Evolutionary conservation across 192 early-diverging fungal genomes (phyloP), one percentile per base, ranked within the genome.

Genomic region (Allomyces arbusculus): DNA sequence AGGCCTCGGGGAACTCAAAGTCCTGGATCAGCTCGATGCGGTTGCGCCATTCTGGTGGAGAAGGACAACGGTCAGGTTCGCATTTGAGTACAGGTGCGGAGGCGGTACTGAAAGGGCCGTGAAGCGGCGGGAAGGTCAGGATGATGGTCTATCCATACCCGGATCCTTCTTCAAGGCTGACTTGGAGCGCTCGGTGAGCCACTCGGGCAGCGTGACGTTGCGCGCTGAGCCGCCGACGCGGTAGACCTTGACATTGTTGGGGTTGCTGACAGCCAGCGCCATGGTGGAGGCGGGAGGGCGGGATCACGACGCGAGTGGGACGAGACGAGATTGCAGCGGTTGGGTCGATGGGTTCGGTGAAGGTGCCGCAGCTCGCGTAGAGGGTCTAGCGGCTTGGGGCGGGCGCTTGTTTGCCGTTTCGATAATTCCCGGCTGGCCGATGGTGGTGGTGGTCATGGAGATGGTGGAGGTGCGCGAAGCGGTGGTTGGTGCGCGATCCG

Each of bases 1-100:
- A 88, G 0, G 95, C 94, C 75, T 96, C 89, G 12, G 95, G 95
- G 68, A 99, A 99, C 73, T 91, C 89, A 72, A 98, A 98, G 72
- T 98, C 95, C 73, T 98, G 95, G 69, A 99, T 89, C 9, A 99
- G 77, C 74, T 98, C 95, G 65, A 98, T 84, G 40, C 95, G 79
- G 40, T 88, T 86, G 65, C 90, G 82, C 77, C 82, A 96, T 68
- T 94, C 94, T 88, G 70, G 24, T 58, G 19, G n/a, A 62, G 25
- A 62, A 62, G 71, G 24, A 45, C 7, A 44, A 61, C 61, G 45
- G 61, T 44, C 24, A 33, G 5, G 63, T 6, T 24, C 1, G 16
- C 0, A 19, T 63, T 12, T 24, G 25, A 16, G 5, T 25, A 22
- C 61, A 26, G 9, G 8, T 0, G 16, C n/a, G 19, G 3, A 61